Conservation (phyloP, 352 stramenopile genomes). For the Phytophthora ramorum region DNA sequence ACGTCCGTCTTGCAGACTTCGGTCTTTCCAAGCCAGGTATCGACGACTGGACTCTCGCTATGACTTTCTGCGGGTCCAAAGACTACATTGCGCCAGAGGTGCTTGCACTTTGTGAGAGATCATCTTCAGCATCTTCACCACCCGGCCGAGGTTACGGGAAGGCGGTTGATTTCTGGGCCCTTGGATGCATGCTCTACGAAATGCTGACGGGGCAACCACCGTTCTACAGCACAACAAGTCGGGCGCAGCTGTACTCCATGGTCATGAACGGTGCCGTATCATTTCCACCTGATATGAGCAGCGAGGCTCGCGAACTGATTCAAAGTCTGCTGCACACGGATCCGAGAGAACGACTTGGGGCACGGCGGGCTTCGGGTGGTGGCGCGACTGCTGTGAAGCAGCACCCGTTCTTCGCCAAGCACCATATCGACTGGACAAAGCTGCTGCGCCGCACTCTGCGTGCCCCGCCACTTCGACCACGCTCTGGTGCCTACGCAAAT, state of each 20-base stretch:
- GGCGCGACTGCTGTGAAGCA: conserved; percentile 59
- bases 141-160: conserved; percentile 79
- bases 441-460: conserved; percentile 51
- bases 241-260: conserved; percentile 61
- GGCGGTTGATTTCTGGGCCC: conserved; percentile 90
- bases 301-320: conserved; percentile 63
- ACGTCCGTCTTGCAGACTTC: conserved; percentile 92
- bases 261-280: conserved; percentile 54
- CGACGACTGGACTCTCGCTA: conserved; percentile 65
- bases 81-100: conserved; percentile 90
- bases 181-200: conserved; percentile 90
- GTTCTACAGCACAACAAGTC: conserved; percentile 82
- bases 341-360: conserved; percentile 65
- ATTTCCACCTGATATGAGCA: conserved; percentile 64
- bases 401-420: conserved; percentile 74
- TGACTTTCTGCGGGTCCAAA: conserved; percentile 89
- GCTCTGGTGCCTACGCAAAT: conserved; percentile 77
- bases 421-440: conserved; percentile 67
- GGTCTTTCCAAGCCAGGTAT: conserved; percentile 83
- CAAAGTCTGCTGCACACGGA: conserved; percentile 55
- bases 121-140: conserved; percentile 19
- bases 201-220: conserved; percentile 89
- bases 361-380: conserved; percentile 29
- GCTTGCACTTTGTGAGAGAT: conserved; percentile 52
- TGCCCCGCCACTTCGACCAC: conserved; percentile 65